These are phyloP conservation scores for Monosporascus sp. DNA, from an alignment of 2,329 filamentous ascomycete genomes.

Conservation along the genomic window DNA sequence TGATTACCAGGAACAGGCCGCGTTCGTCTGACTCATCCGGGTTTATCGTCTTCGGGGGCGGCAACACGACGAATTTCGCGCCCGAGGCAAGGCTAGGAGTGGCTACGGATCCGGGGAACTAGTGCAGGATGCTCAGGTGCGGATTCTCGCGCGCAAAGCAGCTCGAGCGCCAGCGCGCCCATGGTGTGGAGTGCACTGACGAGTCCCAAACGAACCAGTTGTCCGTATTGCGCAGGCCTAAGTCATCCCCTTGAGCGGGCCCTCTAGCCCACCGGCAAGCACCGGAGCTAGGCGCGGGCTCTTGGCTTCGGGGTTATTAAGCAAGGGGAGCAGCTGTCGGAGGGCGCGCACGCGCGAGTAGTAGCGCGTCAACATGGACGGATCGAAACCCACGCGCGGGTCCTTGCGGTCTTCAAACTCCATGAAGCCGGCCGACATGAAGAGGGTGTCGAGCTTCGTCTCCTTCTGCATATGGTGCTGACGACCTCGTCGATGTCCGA, in stretches of 20 bases:
- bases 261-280: conserved; percentile 42
- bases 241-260: conserved; percentile 36
- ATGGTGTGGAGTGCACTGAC: conserved; percentile 39
- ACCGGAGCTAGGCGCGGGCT: conserved; percentile 44
- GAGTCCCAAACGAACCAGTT: conserved; percentile 28
- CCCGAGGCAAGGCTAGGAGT: conserved; percentile 1
- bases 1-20: conserved; percentile 2
- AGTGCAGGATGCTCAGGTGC: conserved; percentile 28
- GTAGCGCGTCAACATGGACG: conserved; percentile 42
- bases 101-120: conserved; percentile 25
- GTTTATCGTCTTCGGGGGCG: not conserved
- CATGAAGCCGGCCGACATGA: conserved; percentile 31
- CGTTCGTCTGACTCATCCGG: conserved; percentile 2
- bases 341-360: conserved; percentile 49
- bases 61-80: not conserved
- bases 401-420: conserved; percentile 32
- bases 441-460: conserved; percentile 31
- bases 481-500: conserved; percentile 28
- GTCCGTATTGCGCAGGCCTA: conserved; percentile 32
- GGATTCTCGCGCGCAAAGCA: conserved; percentile 38
- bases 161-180: conserved; percentile 41
- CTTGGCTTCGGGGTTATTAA: conserved; percentile 23
- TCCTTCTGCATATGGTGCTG: conserved; percentile 22
- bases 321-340: conserved; percentile 43
- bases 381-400: conserved; percentile 47